Evolutionary conservation across 1,284 basidiomycete genomes (phyloP), one percentile per base, ranked within the genome.

Genomic region (Ceratobasidium sp.): DNA sequence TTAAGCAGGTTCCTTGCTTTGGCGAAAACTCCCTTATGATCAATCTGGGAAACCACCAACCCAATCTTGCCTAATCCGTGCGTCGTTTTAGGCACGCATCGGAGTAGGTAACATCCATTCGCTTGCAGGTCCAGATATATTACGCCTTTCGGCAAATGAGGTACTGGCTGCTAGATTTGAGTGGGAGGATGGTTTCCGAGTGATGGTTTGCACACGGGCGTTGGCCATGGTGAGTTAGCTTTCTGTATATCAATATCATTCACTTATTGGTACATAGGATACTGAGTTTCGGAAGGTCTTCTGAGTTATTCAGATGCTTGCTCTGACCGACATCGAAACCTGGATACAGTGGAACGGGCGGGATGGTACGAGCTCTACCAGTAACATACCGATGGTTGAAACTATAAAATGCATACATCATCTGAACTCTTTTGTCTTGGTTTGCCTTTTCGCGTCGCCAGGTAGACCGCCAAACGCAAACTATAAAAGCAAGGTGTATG

Each of bases 221-320:
- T n/a, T 60, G 57, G 24, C 29, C 27, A 17, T 60, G 57, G 57
- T 60, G 24, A 24, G 57, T 60, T 17, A 41, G 36, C 36, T 41
- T 41, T 5, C 11, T 41, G 36, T 41, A 41, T 17, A 19, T 5
- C 6, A 6, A 24, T 4, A 41, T 41, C 36, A 41, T 41, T 41
- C 36, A 41, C n/a, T n/a, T n/a, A n/a, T n/a, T n/a, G n/a, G 9
- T 22, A 17, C n/a, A 8, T 53, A 57, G 56, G 24, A 31, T 11
- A 31, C 33, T 27, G 56, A 57, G 24, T 57, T 57, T 33, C 11
- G 31, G 11, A 33, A 29, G 9, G 27, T 31, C 24, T 7, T 11
- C 7, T 9, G 27, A 9, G n/a, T 57, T 11, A 27, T 57, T n/a
- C 56, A 57, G 24, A 14, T 57, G n/a, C 14, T 29, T 5, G 7